Conservation (phyloP, 176 grass and related monocot species). For the Dactylis glomerata region DNA sequence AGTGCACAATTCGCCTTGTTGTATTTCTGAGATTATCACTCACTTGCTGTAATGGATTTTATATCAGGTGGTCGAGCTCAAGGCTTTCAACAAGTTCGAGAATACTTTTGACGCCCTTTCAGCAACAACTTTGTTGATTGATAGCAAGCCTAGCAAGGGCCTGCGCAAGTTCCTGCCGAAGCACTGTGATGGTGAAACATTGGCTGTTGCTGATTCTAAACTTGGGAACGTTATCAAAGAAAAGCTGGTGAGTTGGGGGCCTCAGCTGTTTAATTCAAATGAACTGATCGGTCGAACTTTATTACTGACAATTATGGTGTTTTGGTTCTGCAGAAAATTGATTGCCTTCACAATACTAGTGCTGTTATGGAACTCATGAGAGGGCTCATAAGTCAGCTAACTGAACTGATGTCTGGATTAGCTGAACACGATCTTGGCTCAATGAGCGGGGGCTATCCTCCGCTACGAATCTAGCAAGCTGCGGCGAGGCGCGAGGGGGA, state of each 20-base stretch:
- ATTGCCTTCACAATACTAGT: no score
- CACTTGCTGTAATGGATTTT: background rate
- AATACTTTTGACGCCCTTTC: constrained; percentile 88
- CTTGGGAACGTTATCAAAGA: no score
- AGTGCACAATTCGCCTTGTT: background rate
- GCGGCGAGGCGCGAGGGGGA: no score
- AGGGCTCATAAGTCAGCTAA: no score
- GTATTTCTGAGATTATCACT: background rate
- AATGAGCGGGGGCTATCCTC: no score
- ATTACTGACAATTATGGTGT: no score
- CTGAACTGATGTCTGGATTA: no score
- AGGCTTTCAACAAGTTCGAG: constrained; percentile 97
- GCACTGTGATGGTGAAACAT: constrained; percentile 39
- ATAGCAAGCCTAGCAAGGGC: constrained; percentile 91
- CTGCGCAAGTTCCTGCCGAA: constrained; percentile 79
- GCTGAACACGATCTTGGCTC: no score
- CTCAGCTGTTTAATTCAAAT: background rate
- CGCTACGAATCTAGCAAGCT: no score
- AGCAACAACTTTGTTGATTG: constrained; percentile 71
- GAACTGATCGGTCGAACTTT: background rate
- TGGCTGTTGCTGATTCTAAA: no score
- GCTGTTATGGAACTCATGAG: no score
- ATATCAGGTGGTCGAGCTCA: constrained; percentile 82
- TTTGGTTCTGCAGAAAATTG: no score
- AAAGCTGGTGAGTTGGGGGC: background rate